Evolutionary conservation across 129 eudicot genomes (phyloP), one percentile per base, ranked within the genome.

Genomic region (Artemisia tridentata): DNA sequence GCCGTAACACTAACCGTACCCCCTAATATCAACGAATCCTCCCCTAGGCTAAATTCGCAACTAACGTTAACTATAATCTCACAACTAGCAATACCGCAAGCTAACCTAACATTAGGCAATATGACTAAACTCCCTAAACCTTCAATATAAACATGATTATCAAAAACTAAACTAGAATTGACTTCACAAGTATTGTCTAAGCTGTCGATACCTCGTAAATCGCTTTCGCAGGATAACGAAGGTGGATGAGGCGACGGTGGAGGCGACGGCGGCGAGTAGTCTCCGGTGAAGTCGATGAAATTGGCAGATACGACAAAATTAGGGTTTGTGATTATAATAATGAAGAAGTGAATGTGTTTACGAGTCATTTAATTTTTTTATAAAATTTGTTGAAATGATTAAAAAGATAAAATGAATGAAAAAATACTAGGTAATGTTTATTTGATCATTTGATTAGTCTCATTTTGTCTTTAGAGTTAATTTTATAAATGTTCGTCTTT

Each of bases 231-330:
- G 11, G 95, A 74, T 27, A 82, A 55, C 45, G 91, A 55, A 27
- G 93, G 88, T 20, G 85, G 86, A 38, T 82, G 83, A 9, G 91
- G 87, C 31, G 90, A 84, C 23, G 86, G 95, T n/a, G 95, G 86
- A 0, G 96, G 95, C 11, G 89, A 56, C 69, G 97, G 97, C 60
- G 96, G 95, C 1, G 92, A 77, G 73, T 91, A 91, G 77, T 88
- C 95, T 25, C 95, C 95, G 34, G 34, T 29, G 34, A 29, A 29
- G 34, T 29, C 34, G 34, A 29, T 29, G 6, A 29, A 29, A 2
- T 29, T 29, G 0, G 34, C 34, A 29, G 34, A 29, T 29, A 29
- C 34, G 34, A 29, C 34, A 29, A 29, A 29, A 29, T 29, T 29
- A 29, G 34, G 34, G 34, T 29, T 29, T 29, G 34, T 29, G 34